phyloP scores from a whole-genome alignment of 805 yeast species.

The Lachancea fermentati region DNA sequence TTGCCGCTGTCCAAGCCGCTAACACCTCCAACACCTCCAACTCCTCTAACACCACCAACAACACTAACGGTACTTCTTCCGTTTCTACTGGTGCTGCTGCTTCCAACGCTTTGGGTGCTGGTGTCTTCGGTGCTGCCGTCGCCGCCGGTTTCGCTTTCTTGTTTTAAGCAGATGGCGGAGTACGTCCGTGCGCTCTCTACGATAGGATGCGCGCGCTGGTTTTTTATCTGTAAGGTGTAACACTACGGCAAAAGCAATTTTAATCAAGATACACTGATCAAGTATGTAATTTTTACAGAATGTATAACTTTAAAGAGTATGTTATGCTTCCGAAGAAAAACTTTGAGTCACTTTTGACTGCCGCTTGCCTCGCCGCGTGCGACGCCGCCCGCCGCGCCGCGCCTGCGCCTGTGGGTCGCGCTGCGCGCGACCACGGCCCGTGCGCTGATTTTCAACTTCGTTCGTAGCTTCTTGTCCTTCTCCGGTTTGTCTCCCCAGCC shows the following conservation, averaged over 20 bases:
- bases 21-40: constrained; percentile 40
- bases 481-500: background rate
- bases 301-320: background rate
- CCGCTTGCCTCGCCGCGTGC: background rate
- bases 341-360: background rate
- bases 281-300: background rate
- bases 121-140: constrained; percentile 76
- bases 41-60: constrained; percentile 41
- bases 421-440: background rate
- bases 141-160: constrained; percentile 70
- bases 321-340: background rate
- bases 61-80: constrained; percentile 31
- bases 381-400: too few relatives aligned
- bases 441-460: background rate
- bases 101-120: constrained; percentile 57
- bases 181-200: background rate
- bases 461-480: background rate
- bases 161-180: constrained; percentile 32
- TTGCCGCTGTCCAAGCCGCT: constrained; percentile 63
- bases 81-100: constrained; percentile 47
- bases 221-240: background rate
- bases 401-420: too few relatives aligned
- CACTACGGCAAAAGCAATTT: background rate
- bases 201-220: background rate
- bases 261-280: background rate